Base-by-base conservation (phyloP, 768 basidiomycete species). In the Rhizopogon vesiculosus region DNA sequence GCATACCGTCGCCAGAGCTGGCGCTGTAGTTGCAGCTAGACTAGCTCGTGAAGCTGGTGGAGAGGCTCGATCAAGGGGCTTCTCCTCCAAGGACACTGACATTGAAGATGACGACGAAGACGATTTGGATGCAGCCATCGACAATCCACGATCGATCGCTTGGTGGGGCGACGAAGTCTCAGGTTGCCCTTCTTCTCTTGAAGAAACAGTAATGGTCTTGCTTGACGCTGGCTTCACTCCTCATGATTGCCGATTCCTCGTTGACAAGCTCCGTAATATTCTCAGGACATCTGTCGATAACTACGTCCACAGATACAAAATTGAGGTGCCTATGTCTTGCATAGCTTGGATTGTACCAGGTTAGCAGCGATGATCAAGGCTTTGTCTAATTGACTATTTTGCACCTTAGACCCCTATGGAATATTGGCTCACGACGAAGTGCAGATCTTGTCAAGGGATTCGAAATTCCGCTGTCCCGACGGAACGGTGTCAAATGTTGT, bases 121-220 rank as follows among this genome's bases (percentile, higher is more conserved):
- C 41, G 66, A 61, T 12, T 59, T 68, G 16, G 59, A 69, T 15
- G 53, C 58, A 13, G 42, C 60, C 7, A 60, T 59, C 7, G 59
- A 63, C 1, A 63, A 63, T 2, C 73, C 78, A 42, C 67, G 69
- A 2, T 86, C 85, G n/a, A 70, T 72, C 18, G 83, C 86, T 1
- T 87, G 86, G 85, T 87, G 85, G 84, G 73, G 71, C n/a, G 86
- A 89, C 56, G 76, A 81, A 22, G 69, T 82, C 31, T 84, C 84
- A 48, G 86, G 76, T 28, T 72, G 66, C 41, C 87, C 87, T 0
- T 85, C 85, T 1, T 69, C 74, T 19, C 70, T 88, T 3, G 85
- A 83, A 59, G 87, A 89, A 64, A 87, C 84, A 0, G 69, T 68
- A 25, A 72, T 88, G 74, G 69, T 68, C 5, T 69, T 87, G 18